A percentile compares a stretch with the other conserved stretches of the same genome.
These are phyloP conservation scores for Phytophthora brassicae DNA, from an alignment of 352 stramenopile genomes.

Conservation along the genomic window DNA sequence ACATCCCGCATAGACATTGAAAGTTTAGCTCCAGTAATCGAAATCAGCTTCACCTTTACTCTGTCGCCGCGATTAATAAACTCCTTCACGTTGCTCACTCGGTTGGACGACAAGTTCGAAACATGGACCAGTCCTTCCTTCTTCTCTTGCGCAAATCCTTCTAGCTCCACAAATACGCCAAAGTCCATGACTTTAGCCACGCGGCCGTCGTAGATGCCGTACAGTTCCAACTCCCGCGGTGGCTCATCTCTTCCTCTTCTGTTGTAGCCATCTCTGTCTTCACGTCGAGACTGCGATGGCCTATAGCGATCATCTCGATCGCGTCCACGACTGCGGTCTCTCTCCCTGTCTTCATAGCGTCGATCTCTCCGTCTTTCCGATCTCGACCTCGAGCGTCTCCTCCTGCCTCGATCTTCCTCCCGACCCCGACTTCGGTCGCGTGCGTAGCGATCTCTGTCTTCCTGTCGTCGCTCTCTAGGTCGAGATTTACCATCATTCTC, in stretches of 20 bases:
- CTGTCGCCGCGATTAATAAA: slow-evolving; percentile 85
- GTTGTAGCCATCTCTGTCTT: slow-evolving; percentile 33
- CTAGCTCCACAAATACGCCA: slow-evolving; percentile 96
- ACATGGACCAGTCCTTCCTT: slow-evolving; percentile 96
- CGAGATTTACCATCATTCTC: slow-evolving; percentile 20
- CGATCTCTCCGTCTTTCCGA: slow-evolving; percentile 30
- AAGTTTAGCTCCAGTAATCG: slow-evolving; percentile 87
- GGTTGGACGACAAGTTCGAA: slow-evolving; percentile 88
- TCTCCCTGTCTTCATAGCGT: slow-evolving; percentile 22
- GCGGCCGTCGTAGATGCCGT: slow-evolving; percentile 94
- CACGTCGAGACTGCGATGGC: slow-evolving; percentile 29
- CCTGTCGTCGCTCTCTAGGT: slow-evolving; percentile 14
- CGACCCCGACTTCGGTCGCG: slow-evolving; percentile 31
- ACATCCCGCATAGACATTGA: slow-evolving; percentile 97
- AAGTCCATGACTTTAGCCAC: slow-evolving; percentile 97
- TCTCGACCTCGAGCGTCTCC: slow-evolving; percentile 44
- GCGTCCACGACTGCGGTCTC: slow-evolving; percentile 30
- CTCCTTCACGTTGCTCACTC: slow-evolving; percentile 88
- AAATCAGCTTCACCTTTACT: slow-evolving; percentile 98
- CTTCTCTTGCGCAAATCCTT: slow-evolving; percentile 53
- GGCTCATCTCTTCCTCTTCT: slow-evolving; percentile 28
- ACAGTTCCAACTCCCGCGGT: slow-evolving; percentile 75
- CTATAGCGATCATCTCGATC: slow-evolving; percentile 28
- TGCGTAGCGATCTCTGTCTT: slow-evolving; percentile 23
- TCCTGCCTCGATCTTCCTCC: slow-evolving; percentile 30